These are phyloP conservation scores for Lichtheimia ornata DNA, from an alignment of 371 early-diverging fungal genomes.

Conservation along the genomic window DNA sequence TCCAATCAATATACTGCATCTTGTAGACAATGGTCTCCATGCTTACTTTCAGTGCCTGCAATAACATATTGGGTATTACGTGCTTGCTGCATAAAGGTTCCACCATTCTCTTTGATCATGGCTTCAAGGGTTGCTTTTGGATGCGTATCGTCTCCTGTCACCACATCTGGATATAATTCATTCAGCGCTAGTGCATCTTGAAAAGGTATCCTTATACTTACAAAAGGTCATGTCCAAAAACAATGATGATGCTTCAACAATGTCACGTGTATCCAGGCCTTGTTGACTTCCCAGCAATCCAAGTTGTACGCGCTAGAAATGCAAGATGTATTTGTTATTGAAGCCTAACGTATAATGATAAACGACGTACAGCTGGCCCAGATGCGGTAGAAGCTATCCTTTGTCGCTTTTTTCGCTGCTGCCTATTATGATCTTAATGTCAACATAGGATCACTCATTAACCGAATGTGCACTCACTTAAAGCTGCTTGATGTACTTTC, in stretches of 20 bases:
- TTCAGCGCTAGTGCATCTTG: not conserved
- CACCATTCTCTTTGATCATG: slow-evolving; percentile 64
- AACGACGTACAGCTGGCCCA: too few relatives aligned
- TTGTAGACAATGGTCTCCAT: not conserved
- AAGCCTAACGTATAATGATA: too few relatives aligned
- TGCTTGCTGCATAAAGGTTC: slow-evolving; percentile 59
- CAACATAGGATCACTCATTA: too few relatives aligned
- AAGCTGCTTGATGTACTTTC: too few relatives aligned
- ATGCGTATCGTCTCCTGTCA: slow-evolving; percentile 38
- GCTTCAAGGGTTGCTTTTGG: slow-evolving; percentile 59
- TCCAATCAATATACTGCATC: too few relatives aligned
- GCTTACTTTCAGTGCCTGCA: slow-evolving; percentile 53
- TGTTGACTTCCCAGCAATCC: slow-evolving; percentile 27
- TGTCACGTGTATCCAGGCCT: slow-evolving; percentile 46
- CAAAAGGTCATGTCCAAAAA: slow-evolving; percentile 67
- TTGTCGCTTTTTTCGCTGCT: too few relatives aligned
- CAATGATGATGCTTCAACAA: slow-evolving; percentile 42
- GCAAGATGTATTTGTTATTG: not conserved
- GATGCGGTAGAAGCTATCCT: too few relatives aligned
- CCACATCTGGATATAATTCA: slow-evolving; percentile 32
- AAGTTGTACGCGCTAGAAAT: not conserved
- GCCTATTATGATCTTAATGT: too few relatives aligned
- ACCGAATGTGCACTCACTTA: too few relatives aligned
- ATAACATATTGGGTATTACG: slow-evolving; percentile 50
- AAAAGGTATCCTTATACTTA: slow-evolving; percentile 22